Percentiles rank a stretch among this genome's conserved stretches.
Evolutionary conservation across 768 basidiomycete species (phyloP).

Genomic region (Strobilomyces dryophilus): DNA sequence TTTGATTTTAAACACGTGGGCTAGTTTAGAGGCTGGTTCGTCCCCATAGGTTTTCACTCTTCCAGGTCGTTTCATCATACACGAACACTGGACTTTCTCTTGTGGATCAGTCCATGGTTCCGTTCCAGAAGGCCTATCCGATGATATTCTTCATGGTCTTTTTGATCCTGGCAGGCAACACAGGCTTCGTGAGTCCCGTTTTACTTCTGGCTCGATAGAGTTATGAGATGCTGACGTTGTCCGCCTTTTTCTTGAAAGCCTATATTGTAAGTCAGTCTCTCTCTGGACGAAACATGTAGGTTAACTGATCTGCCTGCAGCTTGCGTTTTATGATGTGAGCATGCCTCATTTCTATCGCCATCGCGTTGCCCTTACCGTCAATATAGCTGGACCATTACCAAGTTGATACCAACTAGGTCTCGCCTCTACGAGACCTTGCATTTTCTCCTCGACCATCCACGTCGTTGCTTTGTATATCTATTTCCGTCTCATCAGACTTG

Average conservation of each 20-base stretch:
- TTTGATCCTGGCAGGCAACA: constrained; percentile 88
- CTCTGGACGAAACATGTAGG: neutral
- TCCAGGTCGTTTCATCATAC: constrained; percentile 83
- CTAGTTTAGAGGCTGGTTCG: neutral
- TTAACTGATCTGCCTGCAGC: constrained; percentile 33
- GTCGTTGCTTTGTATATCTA: constrained; percentile 86
- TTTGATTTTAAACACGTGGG: neutral
- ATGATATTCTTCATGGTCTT: constrained; percentile 72
- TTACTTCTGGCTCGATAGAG: neutral
- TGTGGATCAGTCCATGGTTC: constrained; percentile 87
- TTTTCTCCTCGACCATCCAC: constrained; percentile 93
- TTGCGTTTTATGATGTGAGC: constrained; percentile 80
- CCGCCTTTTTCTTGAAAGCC: constrained; percentile 46
- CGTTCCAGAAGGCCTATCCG: constrained; percentile 82
- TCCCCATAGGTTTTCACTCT: constrained; percentile 67
- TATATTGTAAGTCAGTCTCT: constrained; percentile 61
- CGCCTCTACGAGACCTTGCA: constrained; percentile 73
- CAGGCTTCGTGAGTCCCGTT: constrained; percentile 74
- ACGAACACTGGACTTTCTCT: constrained; percentile 87
- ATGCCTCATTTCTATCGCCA: neutral
- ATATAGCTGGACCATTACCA: constrained; percentile 69
- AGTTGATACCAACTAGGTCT: constrained; percentile 54
- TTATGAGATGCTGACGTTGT: neutral
- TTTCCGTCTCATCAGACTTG: constrained; percentile 94
- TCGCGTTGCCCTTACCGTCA: constrained; percentile 1